These are phyloP conservation scores for Fomitiporia mediterranea DNA, from an alignment of 1,284 basidiomycete species.

Conservation along the genomic window DNA sequence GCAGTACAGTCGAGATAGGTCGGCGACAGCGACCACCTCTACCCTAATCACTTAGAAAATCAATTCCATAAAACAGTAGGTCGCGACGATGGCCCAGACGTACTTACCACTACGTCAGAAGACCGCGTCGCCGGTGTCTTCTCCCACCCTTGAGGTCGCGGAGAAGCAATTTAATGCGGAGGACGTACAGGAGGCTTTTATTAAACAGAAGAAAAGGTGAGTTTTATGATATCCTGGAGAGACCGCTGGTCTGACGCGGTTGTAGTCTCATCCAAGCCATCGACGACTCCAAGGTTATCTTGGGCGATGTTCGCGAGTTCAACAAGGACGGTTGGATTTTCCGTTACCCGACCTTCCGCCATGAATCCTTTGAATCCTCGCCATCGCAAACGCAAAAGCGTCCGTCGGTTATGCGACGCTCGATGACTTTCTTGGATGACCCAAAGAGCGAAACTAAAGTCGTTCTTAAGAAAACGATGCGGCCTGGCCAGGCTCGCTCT, in stretches of 20 bases:
- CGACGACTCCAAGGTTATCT: constrained; percentile 63
- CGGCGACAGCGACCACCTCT: neutral
- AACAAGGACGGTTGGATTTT: constrained; percentile 86
- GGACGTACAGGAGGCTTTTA: constrained; percentile 69
- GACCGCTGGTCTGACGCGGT: constrained; percentile 11
- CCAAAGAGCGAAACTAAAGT: constrained; percentile 65
- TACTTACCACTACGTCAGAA: constrained; percentile 36
- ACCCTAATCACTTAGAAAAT: neutral
- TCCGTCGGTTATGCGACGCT: constrained; percentile 50
- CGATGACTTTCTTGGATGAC: constrained; percentile 81
- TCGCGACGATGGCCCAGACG: constrained; percentile 38
- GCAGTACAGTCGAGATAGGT: too few species aligned
- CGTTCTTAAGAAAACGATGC: constrained; percentile 43
- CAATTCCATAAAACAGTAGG: too few species aligned
- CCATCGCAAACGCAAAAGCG: constrained; percentile 29
- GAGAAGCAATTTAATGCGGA: constrained; percentile 51
- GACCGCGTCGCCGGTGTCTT: constrained; percentile 31
- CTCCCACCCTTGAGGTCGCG: constrained; percentile 21
- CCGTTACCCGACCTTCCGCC: constrained; percentile 72
- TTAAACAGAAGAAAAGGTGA: constrained; percentile 67
- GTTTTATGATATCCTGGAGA: constrained; percentile 20
- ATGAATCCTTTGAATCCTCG: constrained; percentile 29
- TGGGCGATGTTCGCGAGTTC: constrained; percentile 73
- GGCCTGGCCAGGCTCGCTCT: constrained; percentile 48
- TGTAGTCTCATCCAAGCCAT: constrained; percentile 72